A percentile compares a stretch with the other conserved stretches of the same genome.
Conservation (phyloP, 139 green algal species). For the Chlamydomonas eustigma region DNA sequence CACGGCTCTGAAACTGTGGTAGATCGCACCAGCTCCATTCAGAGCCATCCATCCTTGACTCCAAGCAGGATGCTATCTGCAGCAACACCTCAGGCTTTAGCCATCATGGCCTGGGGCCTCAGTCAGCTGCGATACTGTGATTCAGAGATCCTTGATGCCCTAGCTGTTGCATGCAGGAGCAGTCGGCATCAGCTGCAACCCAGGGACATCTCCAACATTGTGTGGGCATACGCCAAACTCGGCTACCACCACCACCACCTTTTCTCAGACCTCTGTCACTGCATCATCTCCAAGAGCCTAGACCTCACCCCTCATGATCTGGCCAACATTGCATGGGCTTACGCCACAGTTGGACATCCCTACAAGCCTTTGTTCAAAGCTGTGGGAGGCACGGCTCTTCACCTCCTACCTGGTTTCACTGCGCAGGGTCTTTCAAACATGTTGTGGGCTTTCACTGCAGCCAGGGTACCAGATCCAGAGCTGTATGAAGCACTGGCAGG, state of each 20-base stretch:
- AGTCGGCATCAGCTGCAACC: not conserved
- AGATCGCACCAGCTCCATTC: too few species aligned
- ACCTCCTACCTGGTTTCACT: constrained; percentile 10
- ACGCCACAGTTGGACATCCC: constrained; percentile 20
- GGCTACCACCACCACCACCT: not conserved
- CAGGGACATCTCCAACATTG: constrained; percentile 16
- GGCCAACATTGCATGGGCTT: constrained; percentile 47
- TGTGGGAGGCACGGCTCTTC: not conserved
- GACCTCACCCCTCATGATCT: constrained; percentile 34
- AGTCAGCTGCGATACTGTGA: constrained; percentile 2
- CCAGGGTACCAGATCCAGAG: not conserved
- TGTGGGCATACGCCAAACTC: constrained; percentile 9
- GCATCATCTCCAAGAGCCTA: not conserved
- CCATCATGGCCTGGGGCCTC: constrained; percentile 23
- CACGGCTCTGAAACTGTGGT: too few species aligned
- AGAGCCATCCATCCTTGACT: too few species aligned
- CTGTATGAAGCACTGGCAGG: not conserved
- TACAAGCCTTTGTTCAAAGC: constrained; percentile 23
- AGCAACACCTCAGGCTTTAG: constrained; percentile 12
- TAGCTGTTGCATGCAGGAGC: not conserved
- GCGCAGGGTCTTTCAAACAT: constrained; percentile 13
- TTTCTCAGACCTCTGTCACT: constrained; percentile 9
- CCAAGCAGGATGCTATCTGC: not conserved
- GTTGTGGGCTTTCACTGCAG: not conserved
- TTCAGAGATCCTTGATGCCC: not conserved